phyloP scores from a whole-genome alignment of 78 protist genomes.

The Isochrysis galbana region DNA sequence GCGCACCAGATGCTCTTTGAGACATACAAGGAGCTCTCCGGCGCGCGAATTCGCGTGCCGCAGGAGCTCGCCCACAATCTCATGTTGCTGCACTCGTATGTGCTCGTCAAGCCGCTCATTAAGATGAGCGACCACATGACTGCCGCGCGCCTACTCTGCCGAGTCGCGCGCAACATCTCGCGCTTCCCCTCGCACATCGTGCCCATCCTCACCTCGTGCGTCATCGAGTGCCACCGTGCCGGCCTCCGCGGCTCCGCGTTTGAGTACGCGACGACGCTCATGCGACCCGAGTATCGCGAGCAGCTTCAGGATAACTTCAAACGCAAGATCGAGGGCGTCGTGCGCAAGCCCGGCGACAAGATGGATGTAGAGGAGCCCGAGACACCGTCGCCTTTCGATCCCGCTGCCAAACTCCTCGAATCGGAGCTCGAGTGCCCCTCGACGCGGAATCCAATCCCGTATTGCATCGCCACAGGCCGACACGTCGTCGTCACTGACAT shows the following conservation, averaged over 20 bases:
- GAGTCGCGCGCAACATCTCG: conserved; percentile 72
- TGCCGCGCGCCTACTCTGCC: conserved; percentile 77
- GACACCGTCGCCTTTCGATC: conserved; percentile 12
- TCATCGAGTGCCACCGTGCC: conserved; percentile 72
- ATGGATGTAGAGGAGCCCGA: conserved; percentile 11
- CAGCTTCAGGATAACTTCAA: conserved; percentile 48
- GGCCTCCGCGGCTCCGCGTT: conserved; percentile 53
- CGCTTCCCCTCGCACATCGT: conserved; percentile 74
- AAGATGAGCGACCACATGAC: conserved; percentile 35
- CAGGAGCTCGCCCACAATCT: conserved; percentile 43
- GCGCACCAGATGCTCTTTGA: conserved; percentile 66
- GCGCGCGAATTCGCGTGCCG: conserved; percentile 38
- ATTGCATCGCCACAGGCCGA: conserved; percentile 66
- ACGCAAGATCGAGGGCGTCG: conserved; percentile 72
- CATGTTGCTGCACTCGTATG: conserved; percentile 69
- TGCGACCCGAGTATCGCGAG: conserved; percentile 66
- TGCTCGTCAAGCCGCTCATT: conserved; percentile 55
- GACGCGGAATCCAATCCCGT: conserved; percentile 63
- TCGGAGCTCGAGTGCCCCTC: conserved; percentile 66
- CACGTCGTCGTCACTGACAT: conserved; percentile 55
- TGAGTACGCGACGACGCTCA: conserved; percentile 68
- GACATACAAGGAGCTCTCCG: conserved; percentile 55
- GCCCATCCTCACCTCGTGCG: conserved; percentile 74
- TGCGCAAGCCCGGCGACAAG: conserved; percentile 58
- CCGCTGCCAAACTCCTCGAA: background rate